These are phyloP conservation scores for Malassezia psittaci DNA, from an alignment of 1,284 basidiomycete genomes.

Conservation along the genomic window DNA sequence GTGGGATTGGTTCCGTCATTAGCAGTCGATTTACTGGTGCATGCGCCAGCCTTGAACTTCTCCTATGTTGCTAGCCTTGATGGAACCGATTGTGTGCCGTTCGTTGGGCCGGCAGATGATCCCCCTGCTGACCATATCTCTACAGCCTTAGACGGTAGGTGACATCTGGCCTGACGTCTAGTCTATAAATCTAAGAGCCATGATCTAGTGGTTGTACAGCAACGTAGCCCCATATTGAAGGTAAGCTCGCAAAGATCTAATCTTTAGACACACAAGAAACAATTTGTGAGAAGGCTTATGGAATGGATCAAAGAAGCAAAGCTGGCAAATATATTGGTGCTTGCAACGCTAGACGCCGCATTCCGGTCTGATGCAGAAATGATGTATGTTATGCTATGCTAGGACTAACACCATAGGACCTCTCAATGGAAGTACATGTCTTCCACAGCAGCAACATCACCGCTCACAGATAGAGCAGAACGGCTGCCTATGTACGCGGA, in stretches of 20 bases:
- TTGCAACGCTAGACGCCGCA: slow-evolving; percentile 28
- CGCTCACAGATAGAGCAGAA: not conserved
- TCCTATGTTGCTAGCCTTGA: slow-evolving; percentile 26
- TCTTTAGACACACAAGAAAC: not conserved
- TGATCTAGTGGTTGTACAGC: slow-evolving; percentile 27
- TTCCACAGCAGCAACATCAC: not conserved
- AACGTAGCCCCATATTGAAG: slow-evolving; percentile 32
- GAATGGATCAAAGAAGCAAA: slow-evolving; percentile 16
- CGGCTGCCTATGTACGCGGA: not conserved
- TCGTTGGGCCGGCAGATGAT: slow-evolving; percentile 26
- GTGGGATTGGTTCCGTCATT: slow-evolving; percentile 38
- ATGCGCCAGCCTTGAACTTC: slow-evolving; percentile 18
- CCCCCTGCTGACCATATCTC: not conserved
- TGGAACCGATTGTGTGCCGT: slow-evolving; percentile 27
- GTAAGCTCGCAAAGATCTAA: not conserved
- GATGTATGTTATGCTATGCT: not conserved
- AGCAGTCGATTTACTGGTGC: slow-evolving; percentile 32
- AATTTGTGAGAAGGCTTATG: slow-evolving; percentile 11
- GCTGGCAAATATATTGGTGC: slow-evolving; percentile 16
- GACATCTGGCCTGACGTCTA: not conserved
- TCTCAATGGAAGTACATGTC: slow-evolving; percentile 17
- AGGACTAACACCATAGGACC: slow-evolving; percentile 8
- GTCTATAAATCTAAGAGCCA: slow-evolving; percentile 1
- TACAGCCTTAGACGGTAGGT: slow-evolving; percentile 13
- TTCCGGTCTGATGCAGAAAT: slow-evolving; percentile 30